phyloP scores from a whole-genome alignment of 148 eudicot genomes.

The Amaranthus cruentus region DNA sequence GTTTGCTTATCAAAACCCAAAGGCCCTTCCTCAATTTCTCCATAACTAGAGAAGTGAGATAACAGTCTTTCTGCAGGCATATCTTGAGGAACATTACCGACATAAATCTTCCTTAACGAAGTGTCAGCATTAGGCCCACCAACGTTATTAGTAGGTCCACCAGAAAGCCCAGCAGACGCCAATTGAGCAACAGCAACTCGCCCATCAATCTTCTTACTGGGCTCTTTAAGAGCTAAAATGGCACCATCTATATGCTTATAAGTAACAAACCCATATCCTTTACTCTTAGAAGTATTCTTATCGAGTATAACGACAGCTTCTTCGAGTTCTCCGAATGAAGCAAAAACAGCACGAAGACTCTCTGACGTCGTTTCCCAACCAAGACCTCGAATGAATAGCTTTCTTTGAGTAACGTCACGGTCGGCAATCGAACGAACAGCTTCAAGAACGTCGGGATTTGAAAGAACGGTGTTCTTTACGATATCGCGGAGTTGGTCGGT shows the following conservation, averaged over 20 bases:
- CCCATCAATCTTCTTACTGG: conserved; percentile 73
- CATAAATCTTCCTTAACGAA: conserved; percentile 60
- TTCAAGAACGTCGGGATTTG: conserved; percentile 55
- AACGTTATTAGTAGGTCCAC: conserved; percentile 21
- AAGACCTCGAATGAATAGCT: conserved; percentile 71
- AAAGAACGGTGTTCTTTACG: conserved; percentile 37
- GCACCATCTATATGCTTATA: conserved; percentile 67
- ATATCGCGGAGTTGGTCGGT: conserved; percentile 59
- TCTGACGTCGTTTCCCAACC: conserved; percentile 77
- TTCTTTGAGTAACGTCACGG: conserved; percentile 51
- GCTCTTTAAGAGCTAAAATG: conserved; percentile 56
- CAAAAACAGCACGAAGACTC: conserved; percentile 37
- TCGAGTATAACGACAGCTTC: conserved; percentile 75
- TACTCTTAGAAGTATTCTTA: conserved; percentile 51
- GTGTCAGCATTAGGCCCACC: conserved; percentile 28
- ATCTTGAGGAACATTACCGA: conserved; percentile 62
- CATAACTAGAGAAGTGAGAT: conserved; percentile 44
- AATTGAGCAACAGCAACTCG: conserved; percentile 60
- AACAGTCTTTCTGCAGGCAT: conserved; percentile 55
- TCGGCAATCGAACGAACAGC: conserved; percentile 62
- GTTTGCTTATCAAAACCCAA: conserved; percentile 76
- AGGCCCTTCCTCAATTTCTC: conserved; percentile 82
- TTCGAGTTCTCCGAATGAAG: conserved; percentile 53
- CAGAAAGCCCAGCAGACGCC: conserved; percentile 36
- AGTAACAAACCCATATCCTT: conserved; percentile 69